Base-by-base conservation (phyloP, 1,284 basidiomycete species). In the Pseudozyma thailandica region DNA sequence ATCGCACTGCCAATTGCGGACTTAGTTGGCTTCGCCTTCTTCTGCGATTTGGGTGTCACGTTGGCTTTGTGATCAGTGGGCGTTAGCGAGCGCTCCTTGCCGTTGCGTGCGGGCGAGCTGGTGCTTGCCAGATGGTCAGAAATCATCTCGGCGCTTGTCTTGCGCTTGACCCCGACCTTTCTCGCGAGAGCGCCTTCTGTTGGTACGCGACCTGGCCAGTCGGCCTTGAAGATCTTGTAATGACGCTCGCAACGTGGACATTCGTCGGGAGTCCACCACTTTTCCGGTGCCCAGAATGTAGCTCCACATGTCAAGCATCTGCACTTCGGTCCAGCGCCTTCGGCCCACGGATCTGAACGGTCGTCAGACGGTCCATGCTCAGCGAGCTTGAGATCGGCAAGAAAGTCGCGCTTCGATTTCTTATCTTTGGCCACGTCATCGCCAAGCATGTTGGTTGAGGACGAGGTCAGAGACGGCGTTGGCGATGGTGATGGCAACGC, bases 211-310 rank as follows among this genome's bases (percentile, higher is more conserved):
- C 56, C 50, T 7, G 81, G 81, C 81, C 81, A 82, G 47, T 81
- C 80, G 10, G 69, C 75, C 44, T 80, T 78, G 69, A 74, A 82
- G 50, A 82, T 79, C 50, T 77, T 76, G 63, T 80, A 81, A 50
- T 82, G 81, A 18, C 81, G 71, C 46, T 81, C 79, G 50, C 81
- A 82, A 12, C 81, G 68, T 5, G 66, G 60, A 33, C 81, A 82
- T 51, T 82, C 80, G 55, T 81, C 80, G 7, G 80, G 79, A 16
- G 72, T 72, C 79, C 78, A 82, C 81, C 81, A 82, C 20, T 74
- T 75, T 57, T 81, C 79, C 3, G 74, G 80, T 12, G 77, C 75
- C 64, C 75, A 78, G 50, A 81, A 82, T 0, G 57, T 66, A 4
- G 72, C 64, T 6, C 78, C 76, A 43, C 81, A 82, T 15, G 80